Conservation (phyloP, 2,329 filamentous ascomycete genomes). For the Fusarium miscanthi region DNA sequence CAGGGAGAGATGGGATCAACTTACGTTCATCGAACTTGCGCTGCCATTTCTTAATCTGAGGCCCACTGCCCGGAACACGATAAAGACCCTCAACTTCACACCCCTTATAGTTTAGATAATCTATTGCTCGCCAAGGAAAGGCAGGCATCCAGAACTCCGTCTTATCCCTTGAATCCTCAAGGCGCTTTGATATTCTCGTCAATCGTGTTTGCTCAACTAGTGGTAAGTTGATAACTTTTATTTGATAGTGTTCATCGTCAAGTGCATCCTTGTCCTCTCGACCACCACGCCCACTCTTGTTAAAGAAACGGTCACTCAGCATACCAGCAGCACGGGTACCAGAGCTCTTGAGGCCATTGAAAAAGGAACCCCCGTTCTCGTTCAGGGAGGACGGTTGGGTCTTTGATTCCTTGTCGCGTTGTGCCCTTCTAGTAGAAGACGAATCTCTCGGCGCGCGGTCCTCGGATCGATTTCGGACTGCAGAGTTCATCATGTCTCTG, state of each 20-base stretch:
- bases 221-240: constrained; percentile 87
- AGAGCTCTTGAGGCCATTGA: constrained; percentile 43
- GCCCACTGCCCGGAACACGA: constrained; percentile 88
- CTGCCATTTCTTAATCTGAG: constrained; percentile 94
- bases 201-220: constrained; percentile 89
- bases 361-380: constrained; percentile 62
- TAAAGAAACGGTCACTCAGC: constrained; percentile 84
- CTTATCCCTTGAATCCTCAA: constrained; percentile 91
- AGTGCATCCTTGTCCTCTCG: constrained; percentile 73
- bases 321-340: constrained; percentile 70
- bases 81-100: constrained; percentile 95
- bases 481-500: constrained; percentile 74
- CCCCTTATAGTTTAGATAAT: constrained; percentile 94
- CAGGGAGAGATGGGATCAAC: constrained; percentile 30
- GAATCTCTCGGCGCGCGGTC: constrained; percentile 69
- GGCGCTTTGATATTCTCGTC: constrained; percentile 88
- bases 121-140: constrained; percentile 93
- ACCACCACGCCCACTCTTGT: constrained; percentile 78
- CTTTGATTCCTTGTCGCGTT: constrained; percentile 61
- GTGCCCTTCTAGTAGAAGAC: constrained; percentile 55
- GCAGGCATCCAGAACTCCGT: constrained; percentile 99
- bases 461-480: constrained; percentile 75
- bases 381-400: constrained; percentile 66
- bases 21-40: constrained; percentile 86
- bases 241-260: constrained; percentile 85